A percentile compares a stretch with the other conserved stretches of the same genome.
These are phyloP conservation scores for Yarrowia sp. DNA, from an alignment of 805 yeast genomes.

Conservation along the genomic window DNA sequence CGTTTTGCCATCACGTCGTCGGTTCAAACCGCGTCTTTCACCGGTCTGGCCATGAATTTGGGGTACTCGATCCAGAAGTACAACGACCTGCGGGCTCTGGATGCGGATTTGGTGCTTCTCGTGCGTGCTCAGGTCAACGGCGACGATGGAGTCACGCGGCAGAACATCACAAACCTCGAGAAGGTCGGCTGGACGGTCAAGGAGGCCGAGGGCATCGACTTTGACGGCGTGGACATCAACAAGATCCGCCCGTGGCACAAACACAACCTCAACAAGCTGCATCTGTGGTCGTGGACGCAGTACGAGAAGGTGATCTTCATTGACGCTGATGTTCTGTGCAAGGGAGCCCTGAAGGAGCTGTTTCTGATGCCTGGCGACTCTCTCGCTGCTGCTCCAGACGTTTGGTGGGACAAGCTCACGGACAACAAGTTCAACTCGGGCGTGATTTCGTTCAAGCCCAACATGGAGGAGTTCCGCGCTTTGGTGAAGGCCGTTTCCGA, in stretches of 20 bases:
- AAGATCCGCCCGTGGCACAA: slow-evolving; percentile 31
- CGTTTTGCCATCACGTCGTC: slow-evolving; percentile 32
- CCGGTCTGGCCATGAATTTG: slow-evolving; percentile 34
- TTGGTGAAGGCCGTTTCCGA: slow-evolving; percentile 33
- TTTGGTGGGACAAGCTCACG: slow-evolving; percentile 34
- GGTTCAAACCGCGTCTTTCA: slow-evolving; percentile 33
- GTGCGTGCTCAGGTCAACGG: slow-evolving; percentile 33
- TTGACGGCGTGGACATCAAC: slow-evolving; percentile 33
- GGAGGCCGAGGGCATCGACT: slow-evolving; percentile 33
- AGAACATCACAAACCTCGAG: slow-evolving; percentile 32
- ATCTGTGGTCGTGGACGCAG: slow-evolving; percentile 51
- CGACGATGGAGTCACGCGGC: slow-evolving; percentile 33
- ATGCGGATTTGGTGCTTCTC: slow-evolving; percentile 34
- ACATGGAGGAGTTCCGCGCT: slow-evolving; percentile 33
- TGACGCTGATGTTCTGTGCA: slow-evolving; percentile 51
- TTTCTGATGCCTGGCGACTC: slow-evolving; percentile 33
- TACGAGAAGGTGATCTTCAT: slow-evolving; percentile 47
- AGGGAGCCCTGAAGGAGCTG: slow-evolving; percentile 29
- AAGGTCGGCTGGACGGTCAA: slow-evolving; percentile 34
- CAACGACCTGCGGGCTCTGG: slow-evolving; percentile 34
- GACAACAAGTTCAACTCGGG: slow-evolving; percentile 35
- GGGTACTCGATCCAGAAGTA: slow-evolving; percentile 34
- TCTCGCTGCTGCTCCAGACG: slow-evolving; percentile 35
- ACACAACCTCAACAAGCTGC: slow-evolving; percentile 52
- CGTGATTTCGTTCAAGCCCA: slow-evolving; percentile 33